Conservation (phyloP, 176 grass and related monocot species). For the Triticum turgidum region DNA sequence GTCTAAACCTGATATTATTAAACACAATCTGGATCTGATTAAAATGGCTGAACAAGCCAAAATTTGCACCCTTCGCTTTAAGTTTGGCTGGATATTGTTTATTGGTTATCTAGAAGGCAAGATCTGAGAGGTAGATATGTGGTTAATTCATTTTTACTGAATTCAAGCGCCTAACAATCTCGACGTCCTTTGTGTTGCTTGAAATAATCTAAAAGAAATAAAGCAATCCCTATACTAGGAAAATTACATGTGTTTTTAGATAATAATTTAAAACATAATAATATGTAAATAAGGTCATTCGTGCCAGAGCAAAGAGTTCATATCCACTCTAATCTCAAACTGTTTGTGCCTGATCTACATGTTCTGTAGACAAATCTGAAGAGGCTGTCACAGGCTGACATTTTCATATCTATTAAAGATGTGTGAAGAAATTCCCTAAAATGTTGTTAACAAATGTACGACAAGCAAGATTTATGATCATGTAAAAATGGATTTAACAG, state of each 20-base stretch:
- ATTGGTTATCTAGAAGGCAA: not conserved
- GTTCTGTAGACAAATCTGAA: not conserved
- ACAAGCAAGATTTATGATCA: not conserved
- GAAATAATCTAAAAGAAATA: not conserved
- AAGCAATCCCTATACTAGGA: not conserved
- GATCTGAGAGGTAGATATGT: not conserved
- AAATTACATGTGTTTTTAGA: too few species aligned
- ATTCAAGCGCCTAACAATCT: not conserved
- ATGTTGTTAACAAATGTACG: not conserved
- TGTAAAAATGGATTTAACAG: not conserved
- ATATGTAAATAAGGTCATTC: not conserved
- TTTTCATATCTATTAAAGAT: not conserved
- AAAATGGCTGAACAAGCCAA: too few species aligned
- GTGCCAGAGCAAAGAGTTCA: not conserved
- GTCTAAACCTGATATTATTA: too few species aligned
- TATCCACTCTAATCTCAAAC: not conserved
- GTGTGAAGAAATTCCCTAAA: not conserved
- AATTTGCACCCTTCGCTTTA: not conserved
- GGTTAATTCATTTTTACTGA: too few species aligned
- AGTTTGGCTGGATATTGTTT: not conserved
- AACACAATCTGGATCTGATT: too few species aligned
- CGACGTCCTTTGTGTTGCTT: not conserved
- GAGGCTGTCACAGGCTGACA: not conserved
- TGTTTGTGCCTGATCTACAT: not conserved
- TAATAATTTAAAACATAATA: not conserved